Base-by-base conservation (phyloP, 1,139 yeast species). In the Dujonia santamariae region DNA sequence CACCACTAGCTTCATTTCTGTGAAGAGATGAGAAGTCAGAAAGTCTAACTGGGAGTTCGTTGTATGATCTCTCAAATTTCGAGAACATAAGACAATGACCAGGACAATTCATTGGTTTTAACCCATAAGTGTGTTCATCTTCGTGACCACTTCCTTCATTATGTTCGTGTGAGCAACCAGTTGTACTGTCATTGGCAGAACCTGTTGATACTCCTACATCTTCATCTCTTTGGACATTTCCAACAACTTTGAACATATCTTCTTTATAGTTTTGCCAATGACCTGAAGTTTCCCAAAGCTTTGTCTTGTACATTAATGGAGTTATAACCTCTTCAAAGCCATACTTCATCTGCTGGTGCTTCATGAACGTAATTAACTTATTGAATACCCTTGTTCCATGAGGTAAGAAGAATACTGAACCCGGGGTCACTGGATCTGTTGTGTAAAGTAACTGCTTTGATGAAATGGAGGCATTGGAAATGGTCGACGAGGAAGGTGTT, bases 31-130 rank as follows among this genome's bases (percentile, higher is more conserved):
- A 95, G 59, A 92, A 88, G 61, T 92, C 98, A 45, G 96, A 94
- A 61, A 85, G 88, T 69, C 97, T 80, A 80, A 95, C 78, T 43
- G 98, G 98, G 59, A 92, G 71, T 57, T 92, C 97, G 54, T 95
- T 78, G 66, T 88, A 87, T 2, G 96, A 85, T 61, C 96, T 80
- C 57, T 86, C 95, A 14, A 34, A 26, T 36, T 88, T 65, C 53
- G 83, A 82, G 69, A 85, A 92, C 56, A 92, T 74, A 44, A 92
- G 60, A 71, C 97, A 90, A 63, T 92, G 98, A 34, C 97, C 97
- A 14, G 98, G 98, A 67, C 97, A 90, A 63, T 92, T 94, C 98
- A 92, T 92, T 18, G 98, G 98, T 58, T 92, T 92, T 42, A 92
- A 68, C 3, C 96, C 96, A 53, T 77, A 86, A 28, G 74, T 79